Percentiles rank a stretch among this genome's conserved stretches.
These are phyloP conservation scores for Blastocladiella emersonii DNA, from an alignment of 371 early-diverging fungal genomes.

Conservation along the genomic window DNA sequence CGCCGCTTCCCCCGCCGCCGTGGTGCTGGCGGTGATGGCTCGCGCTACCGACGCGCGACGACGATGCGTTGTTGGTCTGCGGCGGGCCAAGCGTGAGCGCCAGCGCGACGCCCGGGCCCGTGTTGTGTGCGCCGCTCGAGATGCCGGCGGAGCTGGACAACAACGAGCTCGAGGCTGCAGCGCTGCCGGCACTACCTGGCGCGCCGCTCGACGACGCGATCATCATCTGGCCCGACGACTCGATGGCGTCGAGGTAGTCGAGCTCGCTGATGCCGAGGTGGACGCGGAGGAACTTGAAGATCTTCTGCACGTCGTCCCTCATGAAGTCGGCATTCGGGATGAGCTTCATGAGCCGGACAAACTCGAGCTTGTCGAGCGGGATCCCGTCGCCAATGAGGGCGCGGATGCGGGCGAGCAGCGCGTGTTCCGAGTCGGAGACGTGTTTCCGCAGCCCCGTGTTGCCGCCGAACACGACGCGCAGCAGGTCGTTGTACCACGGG, in stretches of 20 bases:
- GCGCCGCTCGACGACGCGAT: too few relatives aligned
- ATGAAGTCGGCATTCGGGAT: slow-evolving; percentile 25
- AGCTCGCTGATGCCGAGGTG: slow-evolving; percentile 25
- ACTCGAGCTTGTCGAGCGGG: slow-evolving; percentile 18
- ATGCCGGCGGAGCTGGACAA: too few relatives aligned
- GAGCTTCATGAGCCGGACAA: slow-evolving; percentile 25
- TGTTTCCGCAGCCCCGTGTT: slow-evolving; percentile 13
- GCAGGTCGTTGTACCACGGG: slow-evolving; percentile 29
- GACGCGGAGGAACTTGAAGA: slow-evolving; percentile 25
- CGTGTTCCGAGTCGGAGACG: slow-evolving; percentile 17
- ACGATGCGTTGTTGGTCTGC: too few relatives aligned
- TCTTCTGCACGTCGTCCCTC: slow-evolving; percentile 29
- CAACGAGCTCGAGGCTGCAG: too few relatives aligned
- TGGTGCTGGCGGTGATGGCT: too few relatives aligned
- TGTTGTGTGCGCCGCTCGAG: too few relatives aligned
- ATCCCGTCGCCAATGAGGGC: slow-evolving; percentile 14
- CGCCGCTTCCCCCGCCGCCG: too few relatives aligned
- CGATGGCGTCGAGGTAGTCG: slow-evolving; percentile 29
- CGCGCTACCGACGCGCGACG: too few relatives aligned
- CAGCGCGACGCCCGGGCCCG: too few relatives aligned
- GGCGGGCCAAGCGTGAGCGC: too few relatives aligned
- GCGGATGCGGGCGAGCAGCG: slow-evolving; percentile 15
- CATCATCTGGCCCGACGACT: slow-evolving; percentile 22
- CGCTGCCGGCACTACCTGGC: too few relatives aligned
- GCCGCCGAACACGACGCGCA: slow-evolving; percentile 18